Percentiles rank a stretch among this genome's conserved stretches.
phyloP scores from a whole-genome alignment of 345 rosid genomes.

The Bruguiera parviflora region DNA sequence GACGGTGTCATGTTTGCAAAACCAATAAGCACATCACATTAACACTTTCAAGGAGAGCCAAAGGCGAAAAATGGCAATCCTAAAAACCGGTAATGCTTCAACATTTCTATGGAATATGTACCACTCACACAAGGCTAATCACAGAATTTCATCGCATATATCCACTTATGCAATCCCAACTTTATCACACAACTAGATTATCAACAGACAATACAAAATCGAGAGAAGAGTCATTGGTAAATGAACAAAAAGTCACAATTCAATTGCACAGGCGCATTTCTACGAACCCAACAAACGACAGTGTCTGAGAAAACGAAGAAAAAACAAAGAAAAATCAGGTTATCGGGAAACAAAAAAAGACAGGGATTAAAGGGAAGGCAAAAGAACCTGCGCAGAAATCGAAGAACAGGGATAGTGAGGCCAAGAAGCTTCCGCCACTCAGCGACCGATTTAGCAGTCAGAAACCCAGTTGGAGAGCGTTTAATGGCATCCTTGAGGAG shows the following conservation, averaged over 20 bases:
- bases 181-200: background rate
- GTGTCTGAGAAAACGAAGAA: background rate
- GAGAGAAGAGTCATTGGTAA: background rate
- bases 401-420: constrained; percentile 90
- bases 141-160: background rate
- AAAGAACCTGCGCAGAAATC: constrained; percentile 73
- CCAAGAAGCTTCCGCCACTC: constrained; percentile 96
- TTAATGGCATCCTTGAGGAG: constrained; percentile 89
- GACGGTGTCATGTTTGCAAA: too few species aligned
- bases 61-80: too few species aligned
- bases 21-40: too few species aligned
- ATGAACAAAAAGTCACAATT: background rate
- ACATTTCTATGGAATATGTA: too few species aligned
- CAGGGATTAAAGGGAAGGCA: background rate
- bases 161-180: background rate
- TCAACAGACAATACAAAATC: background rate
- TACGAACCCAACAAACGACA: too few species aligned
- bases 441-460: constrained; percentile 78
- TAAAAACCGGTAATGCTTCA: too few species aligned
- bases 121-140: background rate
- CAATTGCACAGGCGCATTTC: too few species aligned
- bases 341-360: too few species aligned
- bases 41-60: too few species aligned
- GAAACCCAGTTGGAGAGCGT: constrained; percentile 79
- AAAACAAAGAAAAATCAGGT: background rate